phyloP scores from a whole-genome alignment of 2,329 filamentous ascomycete genomes.

The Botryotinia convoluta region DNA sequence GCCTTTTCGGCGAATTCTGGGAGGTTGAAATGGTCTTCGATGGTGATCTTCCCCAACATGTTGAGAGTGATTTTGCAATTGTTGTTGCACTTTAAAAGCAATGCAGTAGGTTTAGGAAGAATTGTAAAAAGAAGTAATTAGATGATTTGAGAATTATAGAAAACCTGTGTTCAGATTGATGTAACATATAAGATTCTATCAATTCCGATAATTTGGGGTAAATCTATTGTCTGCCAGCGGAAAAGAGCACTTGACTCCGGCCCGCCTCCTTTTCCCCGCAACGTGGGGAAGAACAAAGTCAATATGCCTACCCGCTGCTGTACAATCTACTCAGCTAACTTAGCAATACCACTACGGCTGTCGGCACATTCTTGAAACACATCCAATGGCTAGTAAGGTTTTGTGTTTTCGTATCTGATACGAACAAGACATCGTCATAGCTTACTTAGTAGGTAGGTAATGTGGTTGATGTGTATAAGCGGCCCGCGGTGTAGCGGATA shows the following conservation, averaged over 20 bases:
- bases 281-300: background rate
- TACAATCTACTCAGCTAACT: background rate
- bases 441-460: too few species aligned
- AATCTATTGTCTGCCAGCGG: too few species aligned
- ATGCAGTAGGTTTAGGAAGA: too few species aligned
- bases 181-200: background rate
- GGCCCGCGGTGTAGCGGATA: background rate
- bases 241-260: background rate
- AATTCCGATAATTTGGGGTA: background rate
- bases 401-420: background rate
- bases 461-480: background rate
- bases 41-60: constrained; percentile 13
- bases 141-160: background rate
- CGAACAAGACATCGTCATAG: background rate
- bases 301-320: background rate
- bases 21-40: constrained; percentile 17
- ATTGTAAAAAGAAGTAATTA: background rate
- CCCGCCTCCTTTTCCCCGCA: background rate
- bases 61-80: background rate
- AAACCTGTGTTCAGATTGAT: background rate
- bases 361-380: background rate
- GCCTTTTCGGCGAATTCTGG: constrained; percentile 51
- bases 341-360: too few species aligned
- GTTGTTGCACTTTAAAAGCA: background rate
- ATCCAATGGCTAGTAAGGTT: too few species aligned